Base-by-base conservation (phyloP, 805 yeast species). In the Grigorovia transvaalensis region DNA sequence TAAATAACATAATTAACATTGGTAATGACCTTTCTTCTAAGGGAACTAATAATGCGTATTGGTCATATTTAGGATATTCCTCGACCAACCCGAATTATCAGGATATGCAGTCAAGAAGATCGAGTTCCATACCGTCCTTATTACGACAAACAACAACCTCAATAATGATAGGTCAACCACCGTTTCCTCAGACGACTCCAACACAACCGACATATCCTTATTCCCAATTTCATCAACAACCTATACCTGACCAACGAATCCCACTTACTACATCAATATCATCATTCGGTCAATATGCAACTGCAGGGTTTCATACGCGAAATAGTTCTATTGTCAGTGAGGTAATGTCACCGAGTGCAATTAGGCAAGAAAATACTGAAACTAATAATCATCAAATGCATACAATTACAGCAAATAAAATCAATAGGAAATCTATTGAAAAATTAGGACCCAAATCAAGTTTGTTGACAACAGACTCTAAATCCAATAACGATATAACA, bases 301-400 rank as follows among this genome's bases (percentile, higher is more conserved):
- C 59, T 2, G 56, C 55, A 9, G 67, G 63, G 1, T 60, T 59
- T 41, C 64, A 61, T 35, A 64, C 69, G 11, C 59, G 69, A 42
- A 58, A 59, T n/a, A 61, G 62, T 15, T 64, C 68, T 2, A 57
- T 62, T 6, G 60, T 59, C 2, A 63, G 67, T 51, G 67, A 62
- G 18, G 62, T 61, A 8, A 56, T 63, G 62, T 65, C 69, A 4
- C 66, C 68, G 9, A 59, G 61, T 47, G 59, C 63, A 4, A 53
- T 63, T 4, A 47, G 52, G 1, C 46, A 23, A 38, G 42, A 38
- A 13, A 38, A 15, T 38, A 38, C 12, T 13, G 17, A 38, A 38
- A 12, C 42, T 12, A 38, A 33, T 13, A 9, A 33, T 11, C 38
- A 33, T 2, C 38, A 33, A 11, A 4, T 33, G 11, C 9, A 33